Evolutionary conservation across 2,329 filamentous ascomycete species (phyloP), one percentile per base, ranked within the genome.

Genomic region (Orbilia brochopaga): DNA sequence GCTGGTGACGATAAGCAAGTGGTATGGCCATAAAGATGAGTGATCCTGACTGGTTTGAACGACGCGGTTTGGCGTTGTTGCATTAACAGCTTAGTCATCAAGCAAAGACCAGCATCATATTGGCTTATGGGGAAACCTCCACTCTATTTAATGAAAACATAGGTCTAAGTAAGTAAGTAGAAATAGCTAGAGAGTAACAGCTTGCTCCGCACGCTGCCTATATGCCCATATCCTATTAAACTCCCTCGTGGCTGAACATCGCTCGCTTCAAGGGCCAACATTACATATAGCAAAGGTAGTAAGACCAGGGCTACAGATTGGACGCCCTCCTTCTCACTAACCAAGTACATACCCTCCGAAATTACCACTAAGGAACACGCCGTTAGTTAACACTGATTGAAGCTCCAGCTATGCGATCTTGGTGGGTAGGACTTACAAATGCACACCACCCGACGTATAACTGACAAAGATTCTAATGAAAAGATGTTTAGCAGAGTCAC

Each of bases 371-470:
- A 35, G 21, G 13, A 23, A 32, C 15, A 50, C 27, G 8, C 27
- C 2, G 42, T 27, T 21, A 1, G 42, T 59, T 2, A 59, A 23
- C 30, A 32, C 3, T 1, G 1, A 13, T 21, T 30, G n/a, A n/a
- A n/a, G n/a, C n/a, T n/a, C n/a, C n/a, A n/a, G n/a, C n/a, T n/a
- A n/a, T n/a, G n/a, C n/a, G n/a, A n/a, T n/a, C n/a, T n/a, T n/a
- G n/a, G n/a, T n/a, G n/a, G n/a, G n/a, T n/a, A n/a, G n/a, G 11
- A 72, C 67, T 72, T 65, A 72, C 67, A 42, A 72, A 72, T 51
- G 67, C 67, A 42, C 67, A 72, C 67, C 67, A 72, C 17, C 67
- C 67, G 10, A 72, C 67, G 23, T 72, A 72, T 8, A 72, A 35
- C 27, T 72, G 67, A 44, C 67, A 72, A 17, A 72, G 46, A 21